A percentile compares a stretch with the other conserved stretches of the same genome.
These are phyloP conservation scores for Stipa capillata DNA, from an alignment of 176 grass and related monocot species.

Conservation along the genomic window DNA sequence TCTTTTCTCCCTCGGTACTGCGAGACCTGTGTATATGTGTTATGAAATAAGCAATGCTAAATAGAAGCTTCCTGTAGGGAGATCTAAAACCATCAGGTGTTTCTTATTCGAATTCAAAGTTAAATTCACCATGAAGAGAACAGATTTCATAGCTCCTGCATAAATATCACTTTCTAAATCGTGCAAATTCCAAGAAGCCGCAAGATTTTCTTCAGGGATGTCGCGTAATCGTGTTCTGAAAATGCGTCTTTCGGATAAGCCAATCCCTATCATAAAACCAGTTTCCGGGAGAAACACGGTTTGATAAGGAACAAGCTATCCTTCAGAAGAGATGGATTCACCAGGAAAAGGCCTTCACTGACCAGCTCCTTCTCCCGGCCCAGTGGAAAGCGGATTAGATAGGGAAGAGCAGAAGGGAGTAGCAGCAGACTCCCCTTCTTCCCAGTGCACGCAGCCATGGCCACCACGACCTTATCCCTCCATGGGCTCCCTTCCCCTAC, in stretches of 20 bases:
- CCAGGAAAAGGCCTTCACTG: rapidly evolving
- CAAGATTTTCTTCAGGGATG: neutral
- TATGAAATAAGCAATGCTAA: neutral
- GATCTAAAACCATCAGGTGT: neutral
- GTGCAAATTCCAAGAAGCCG: neutral
- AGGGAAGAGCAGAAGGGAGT: neutral
- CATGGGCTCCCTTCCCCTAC: conserved; percentile 36
- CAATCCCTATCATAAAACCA: no score
- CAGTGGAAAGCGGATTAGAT: conserved; percentile 10
- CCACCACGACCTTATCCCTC: conserved; percentile 56
- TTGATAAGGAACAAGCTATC: rapidly evolving
- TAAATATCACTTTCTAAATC: no score
- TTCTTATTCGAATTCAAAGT: neutral
- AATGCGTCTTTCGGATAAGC: no score
- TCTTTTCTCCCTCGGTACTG: neutral
- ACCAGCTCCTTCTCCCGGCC: neutral
- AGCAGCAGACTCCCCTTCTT: neutral
- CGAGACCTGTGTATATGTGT: conserved; percentile 5
- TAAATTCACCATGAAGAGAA: neutral
- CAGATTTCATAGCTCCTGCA: neutral
- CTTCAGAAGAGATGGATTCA: neutral
- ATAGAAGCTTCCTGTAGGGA: neutral
- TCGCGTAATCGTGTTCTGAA: no score
- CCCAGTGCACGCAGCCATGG: conserved; percentile 51
- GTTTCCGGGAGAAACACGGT: neutral